Evolutionary conservation across 108 stramenopile species (phyloP).

Genomic region (Cyclotella choctawhatcheeana): DNA sequence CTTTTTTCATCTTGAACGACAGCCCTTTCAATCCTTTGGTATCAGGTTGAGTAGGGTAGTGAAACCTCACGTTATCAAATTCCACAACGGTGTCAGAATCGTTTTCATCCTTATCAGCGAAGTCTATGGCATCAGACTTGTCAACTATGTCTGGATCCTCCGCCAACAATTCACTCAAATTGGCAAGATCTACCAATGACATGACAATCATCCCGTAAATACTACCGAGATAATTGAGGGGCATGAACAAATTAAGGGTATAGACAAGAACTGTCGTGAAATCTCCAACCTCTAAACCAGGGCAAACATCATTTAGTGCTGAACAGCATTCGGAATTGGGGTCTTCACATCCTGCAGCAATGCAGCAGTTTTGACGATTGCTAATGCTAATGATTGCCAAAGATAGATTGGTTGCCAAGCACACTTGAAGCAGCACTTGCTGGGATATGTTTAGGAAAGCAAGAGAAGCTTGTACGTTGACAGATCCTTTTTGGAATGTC

Average conservation of each 20-base stretch:
- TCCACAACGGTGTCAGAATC: conserved; percentile 89
- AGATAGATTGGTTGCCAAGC: conserved; percentile 75
- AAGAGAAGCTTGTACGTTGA: conserved; percentile 86
- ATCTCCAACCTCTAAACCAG: conserved; percentile 92
- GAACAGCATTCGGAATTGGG: conserved; percentile 70
- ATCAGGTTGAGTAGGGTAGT: conserved; percentile 88
- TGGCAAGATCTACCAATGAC: conserved; percentile 92
- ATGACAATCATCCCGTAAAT: conserved; percentile 92
- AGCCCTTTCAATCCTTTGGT: conserved; percentile 86
- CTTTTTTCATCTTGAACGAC: conserved; percentile 90
- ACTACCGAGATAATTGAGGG: conserved; percentile 93
- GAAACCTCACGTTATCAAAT: conserved; percentile 93
- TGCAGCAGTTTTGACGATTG: conserved; percentile 68
- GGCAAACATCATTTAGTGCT: conserved; percentile 53
- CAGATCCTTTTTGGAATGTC: conserved; percentile 79
- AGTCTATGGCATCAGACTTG: conserved; percentile 72
- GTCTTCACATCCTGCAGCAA: conserved; percentile 65
- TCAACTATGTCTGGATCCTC: conserved; percentile 92
- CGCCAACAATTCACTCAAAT: conserved; percentile 89
- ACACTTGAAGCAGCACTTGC: conserved; percentile 83
- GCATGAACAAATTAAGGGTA: conserved; percentile 90
- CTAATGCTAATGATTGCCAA: conserved; percentile 69
- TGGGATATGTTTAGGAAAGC: conserved; percentile 92
- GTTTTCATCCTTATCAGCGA: conserved; percentile 52
- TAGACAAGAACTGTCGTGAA: conserved; percentile 95